A percentile compares a stretch with the other conserved stretches of the same genome.
phyloP scores from a whole-genome alignment of 257 asterid species.

The Avicennia marina region DNA sequence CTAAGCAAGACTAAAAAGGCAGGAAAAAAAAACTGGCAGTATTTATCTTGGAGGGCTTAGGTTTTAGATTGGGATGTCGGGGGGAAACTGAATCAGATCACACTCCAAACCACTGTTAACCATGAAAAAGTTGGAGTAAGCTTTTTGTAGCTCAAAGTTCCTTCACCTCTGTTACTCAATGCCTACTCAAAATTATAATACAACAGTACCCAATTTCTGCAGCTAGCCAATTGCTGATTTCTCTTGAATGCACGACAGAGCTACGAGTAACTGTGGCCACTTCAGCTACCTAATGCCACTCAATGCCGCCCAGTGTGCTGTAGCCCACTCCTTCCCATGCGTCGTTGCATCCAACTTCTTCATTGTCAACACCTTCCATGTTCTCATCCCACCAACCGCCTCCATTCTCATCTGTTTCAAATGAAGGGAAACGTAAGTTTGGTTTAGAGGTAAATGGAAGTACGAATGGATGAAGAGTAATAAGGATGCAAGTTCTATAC shows the following conservation, averaged over 20 bases:
- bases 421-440: background rate
- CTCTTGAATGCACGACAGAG: background rate
- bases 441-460: background rate
- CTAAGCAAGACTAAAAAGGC: too few species aligned
- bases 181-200: too few species aligned
- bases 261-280: background rate
- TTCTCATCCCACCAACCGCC: slow-evolving; percentile 83
- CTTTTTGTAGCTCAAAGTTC: too few species aligned
- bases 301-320: slow-evolving; percentile 73
- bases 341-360: slow-evolving; percentile 72
- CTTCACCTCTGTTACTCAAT: too few species aligned
- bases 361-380: slow-evolving; percentile 88
- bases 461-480: too few species aligned
- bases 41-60: too few species aligned
- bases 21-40: too few species aligned
- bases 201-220: background rate
- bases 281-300: slow-evolving; percentile 46
- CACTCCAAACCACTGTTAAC: too few species aligned
- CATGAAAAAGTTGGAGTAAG: too few species aligned
- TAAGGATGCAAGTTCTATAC: background rate
- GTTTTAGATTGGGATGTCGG: too few species aligned
- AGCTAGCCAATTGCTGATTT: background rate
- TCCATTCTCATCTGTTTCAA: slow-evolving; percentile 69
- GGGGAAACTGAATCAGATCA: too few species aligned
- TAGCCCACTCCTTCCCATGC: slow-evolving; percentile 82